Evolutionary conservation across 1,139 yeast genomes (phyloP), one percentile per base, ranked within the genome.

Genomic region (Blastobotrys proliferans): DNA sequence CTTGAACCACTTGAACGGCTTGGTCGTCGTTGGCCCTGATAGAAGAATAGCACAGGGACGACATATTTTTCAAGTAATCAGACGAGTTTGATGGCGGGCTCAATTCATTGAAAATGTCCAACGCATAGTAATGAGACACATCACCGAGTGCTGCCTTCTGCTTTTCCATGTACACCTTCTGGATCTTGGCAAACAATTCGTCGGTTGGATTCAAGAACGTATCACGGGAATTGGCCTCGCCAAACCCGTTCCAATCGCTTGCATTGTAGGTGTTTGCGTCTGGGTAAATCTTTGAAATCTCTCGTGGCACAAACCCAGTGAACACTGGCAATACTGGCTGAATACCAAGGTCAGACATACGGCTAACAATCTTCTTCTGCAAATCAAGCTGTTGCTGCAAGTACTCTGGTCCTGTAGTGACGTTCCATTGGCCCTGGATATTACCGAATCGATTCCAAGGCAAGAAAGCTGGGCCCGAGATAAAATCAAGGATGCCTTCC

Each of bases 361-460:
- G 34, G 11, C 20, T 19, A 9, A 44, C 40, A 32, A 48, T 41
- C 38, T 44, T 21, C 38, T 46, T 41, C 21, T 42, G 46, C 16
- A 48, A 36, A 18, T 26, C 40, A 14, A 43, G 41, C 30, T 47
- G 48, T 14, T 36, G 30, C 33, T 30, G 42, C 20, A 32, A 30
- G 21, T 30, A 33, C 18, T 27, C 29, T 14, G 43, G 35, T 22
- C 30, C 46, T 17, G 31, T 43, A 17, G 42, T 36, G 8, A 37
- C 49, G 28, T 47, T 47, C 51, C 51, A 47, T 16, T 40, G 29
- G 11, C 51, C 51, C 39, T 48, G 51, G 32, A 48, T 43, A 25
- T 48, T 48, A 14, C 51, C 51, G 36, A 48, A 46, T 24, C 51
- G 25, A 35, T 48, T 48, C 50, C 50, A 48, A 6, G 51, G 44